A percentile compares a stretch with the other conserved stretches of the same genome.
Evolutionary conservation across 139 green algal genomes (phyloP).

Genomic region (Coelastrella sp.): DNA sequence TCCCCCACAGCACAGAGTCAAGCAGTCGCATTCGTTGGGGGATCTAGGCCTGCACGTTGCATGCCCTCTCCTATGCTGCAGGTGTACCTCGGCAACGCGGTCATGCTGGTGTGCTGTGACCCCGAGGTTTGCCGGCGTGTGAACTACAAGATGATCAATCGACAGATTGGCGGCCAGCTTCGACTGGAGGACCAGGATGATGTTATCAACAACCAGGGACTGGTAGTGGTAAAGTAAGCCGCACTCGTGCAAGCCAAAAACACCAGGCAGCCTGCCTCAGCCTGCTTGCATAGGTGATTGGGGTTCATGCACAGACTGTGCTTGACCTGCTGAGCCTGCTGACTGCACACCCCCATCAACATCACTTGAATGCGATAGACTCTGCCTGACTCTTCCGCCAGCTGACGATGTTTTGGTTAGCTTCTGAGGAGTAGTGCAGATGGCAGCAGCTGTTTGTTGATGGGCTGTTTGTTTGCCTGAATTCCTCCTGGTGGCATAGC

Average conservation of each 20-base stretch:
- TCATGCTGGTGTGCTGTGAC: slow-evolving; percentile 53
- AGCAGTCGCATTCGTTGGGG: not conserved
- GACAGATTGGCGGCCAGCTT: slow-evolving; percentile 38
- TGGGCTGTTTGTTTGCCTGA: not conserved
- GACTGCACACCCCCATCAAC: too few species aligned
- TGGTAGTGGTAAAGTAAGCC: slow-evolving; percentile 49
- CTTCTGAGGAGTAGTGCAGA: too few species aligned
- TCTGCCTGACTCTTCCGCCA: too few species aligned
- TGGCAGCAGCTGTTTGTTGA: not conserved
- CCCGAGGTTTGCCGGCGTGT: slow-evolving; percentile 52
- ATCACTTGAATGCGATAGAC: too few species aligned
- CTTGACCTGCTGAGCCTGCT: too few species aligned
- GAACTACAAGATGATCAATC: slow-evolving; percentile 45
- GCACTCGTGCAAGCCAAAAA: not conserved
- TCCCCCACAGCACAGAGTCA: too few species aligned
- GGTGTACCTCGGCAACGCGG: slow-evolving; percentile 46
- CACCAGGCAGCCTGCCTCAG: too few species aligned
- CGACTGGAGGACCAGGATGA: not conserved
- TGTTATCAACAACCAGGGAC: slow-evolving; percentile 44
- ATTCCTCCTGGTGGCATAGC: not conserved
- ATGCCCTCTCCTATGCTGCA: not conserved
- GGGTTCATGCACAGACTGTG: not conserved
- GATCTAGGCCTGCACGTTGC: not conserved
- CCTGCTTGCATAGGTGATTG: not conserved
- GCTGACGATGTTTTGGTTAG: too few species aligned